Evolutionary conservation across 495 filamentous ascomycete genomes (phyloP).

Genomic region (Podospora conica): DNA sequence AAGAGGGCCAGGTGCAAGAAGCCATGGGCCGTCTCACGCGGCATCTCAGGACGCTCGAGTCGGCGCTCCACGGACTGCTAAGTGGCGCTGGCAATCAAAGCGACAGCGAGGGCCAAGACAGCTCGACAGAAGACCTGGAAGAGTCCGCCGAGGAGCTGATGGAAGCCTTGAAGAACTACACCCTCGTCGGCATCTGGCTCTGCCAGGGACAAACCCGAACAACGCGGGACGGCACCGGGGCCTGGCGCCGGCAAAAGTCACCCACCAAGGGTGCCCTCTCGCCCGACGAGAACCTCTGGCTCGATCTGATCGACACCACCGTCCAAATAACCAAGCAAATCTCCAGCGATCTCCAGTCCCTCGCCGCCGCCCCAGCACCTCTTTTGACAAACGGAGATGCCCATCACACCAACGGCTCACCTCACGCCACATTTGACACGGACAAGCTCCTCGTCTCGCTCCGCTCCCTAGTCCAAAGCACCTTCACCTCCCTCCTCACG

Average conservation of each 20-base stretch:
- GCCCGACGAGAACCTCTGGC: constrained; percentile 78
- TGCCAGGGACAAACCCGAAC: constrained; percentile 84
- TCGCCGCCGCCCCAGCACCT: constrained; percentile 1
- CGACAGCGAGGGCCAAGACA: constrained; percentile 42
- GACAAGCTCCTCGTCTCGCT: constrained; percentile 57
- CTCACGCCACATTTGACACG: constrained; percentile 30
- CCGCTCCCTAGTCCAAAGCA: constrained; percentile 76
- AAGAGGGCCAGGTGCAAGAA: constrained; percentile 76
- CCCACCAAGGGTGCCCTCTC: constrained; percentile 57
- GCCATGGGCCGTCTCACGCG: constrained; percentile 78
- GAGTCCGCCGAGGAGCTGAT: constrained; percentile 39
- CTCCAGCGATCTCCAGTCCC: constrained; percentile 29
- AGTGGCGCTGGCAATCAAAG: constrained; percentile 43
- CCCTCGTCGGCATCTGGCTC: constrained; percentile 87
- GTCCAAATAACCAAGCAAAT: constrained; percentile 70
- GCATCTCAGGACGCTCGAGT: constrained; percentile 73
- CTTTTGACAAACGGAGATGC: constrained; percentile 22
- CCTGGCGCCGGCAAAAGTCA: constrained; percentile 39
- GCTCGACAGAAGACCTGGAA: constrained; percentile 44
- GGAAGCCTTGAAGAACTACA: constrained; percentile 77
- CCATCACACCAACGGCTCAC: constrained; percentile 10
- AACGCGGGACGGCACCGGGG: constrained; percentile 21
- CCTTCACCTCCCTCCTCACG: constrained; percentile 80
- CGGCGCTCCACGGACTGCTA: constrained; percentile 68
- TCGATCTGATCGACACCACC: constrained; percentile 79